These are phyloP conservation scores for Poronia punctata DNA, from an alignment of 495 filamentous ascomycete species.

Conservation along the genomic window DNA sequence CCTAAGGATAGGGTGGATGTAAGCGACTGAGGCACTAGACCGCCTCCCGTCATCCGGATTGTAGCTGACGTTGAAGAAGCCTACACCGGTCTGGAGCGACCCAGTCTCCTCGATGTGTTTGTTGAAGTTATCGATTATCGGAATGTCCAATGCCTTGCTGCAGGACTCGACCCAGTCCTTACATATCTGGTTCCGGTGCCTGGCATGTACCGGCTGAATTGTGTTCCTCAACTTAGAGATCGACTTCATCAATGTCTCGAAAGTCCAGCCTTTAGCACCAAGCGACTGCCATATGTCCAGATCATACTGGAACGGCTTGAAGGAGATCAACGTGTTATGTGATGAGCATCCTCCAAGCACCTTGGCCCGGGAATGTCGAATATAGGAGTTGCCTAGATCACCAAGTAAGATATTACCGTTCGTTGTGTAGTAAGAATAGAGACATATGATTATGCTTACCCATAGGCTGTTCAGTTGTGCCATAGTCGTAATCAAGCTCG, in stretches of 20 bases:
- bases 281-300: slow-evolving; percentile 59
- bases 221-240: slow-evolving; percentile 72
- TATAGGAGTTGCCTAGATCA: slow-evolving; percentile 63
- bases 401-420: slow-evolving; percentile 1
- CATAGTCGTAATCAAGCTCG: slow-evolving; percentile 80
- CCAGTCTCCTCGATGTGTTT: slow-evolving; percentile 62
- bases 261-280: slow-evolving; percentile 72
- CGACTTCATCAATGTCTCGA: slow-evolving; percentile 67
- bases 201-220: slow-evolving; percentile 68
- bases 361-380: slow-evolving; percentile 78
- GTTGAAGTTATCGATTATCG: slow-evolving; percentile 75
- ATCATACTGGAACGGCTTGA: slow-evolving; percentile 77
- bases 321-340: slow-evolving; percentile 82
- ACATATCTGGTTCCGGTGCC: slow-evolving; percentile 76
- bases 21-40: slow-evolving; percentile 75
- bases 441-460: slow-evolving; percentile 51
- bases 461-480: slow-evolving; percentile 76
- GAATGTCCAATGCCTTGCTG: slow-evolving; percentile 64
- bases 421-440: slow-evolving; percentile 11
- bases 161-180: slow-evolving; percentile 75
- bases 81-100: slow-evolving; percentile 61
- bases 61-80: slow-evolving; percentile 80
- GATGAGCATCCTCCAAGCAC: slow-evolving; percentile 80
- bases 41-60: slow-evolving; percentile 73
- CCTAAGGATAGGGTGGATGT: slow-evolving; percentile 76